Evolutionary conservation across 140 eudicot genomes (phyloP), one percentile per base, ranked within the genome.

Genomic region (Bidens hawaiensis): DNA sequence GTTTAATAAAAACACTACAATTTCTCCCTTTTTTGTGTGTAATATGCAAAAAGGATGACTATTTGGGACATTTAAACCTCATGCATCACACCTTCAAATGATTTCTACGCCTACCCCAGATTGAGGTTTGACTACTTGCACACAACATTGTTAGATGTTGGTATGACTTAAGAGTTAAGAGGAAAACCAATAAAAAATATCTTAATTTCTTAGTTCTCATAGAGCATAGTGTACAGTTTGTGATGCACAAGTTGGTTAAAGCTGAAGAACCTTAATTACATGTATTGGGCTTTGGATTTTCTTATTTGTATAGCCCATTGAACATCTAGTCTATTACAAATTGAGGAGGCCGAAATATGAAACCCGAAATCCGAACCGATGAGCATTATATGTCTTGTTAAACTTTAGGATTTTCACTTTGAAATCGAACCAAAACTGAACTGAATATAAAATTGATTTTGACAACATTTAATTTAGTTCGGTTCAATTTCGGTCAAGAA

Each of bases 41-140:
- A 42, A n/a, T 13, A 19, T 18, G 23, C 28, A 30, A 16, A 43
- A 9, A 57, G 19, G 4, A 28, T 41, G 45, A 42, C 36, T 56
- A 19, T 30, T 55, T 42, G 66, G 58, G 31, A 42, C 26, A 68
- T 60, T 22, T 45, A 60, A 69, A 58, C 75, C 75, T 46, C 75
- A 58, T 69, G 75, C 68, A 21, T 30, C 75, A 47, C 75, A 59
- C 61, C 8, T 41, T 59, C 50, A 58, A 69, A 24, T 31, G 67
- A 59, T 59, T 58, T 46, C 67, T 47, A 69, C 67, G 59, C 75
- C 75, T 69, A 46, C 75, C 49, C 24, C 11, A 47, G 59, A 47
- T 30, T 11, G 36, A 61, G 56, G 62, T 34, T 70, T 48, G 68
- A 38, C 64, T 62, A 52, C 70, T 27, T 62, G 59, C 46, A 63